Evolutionary conservation across 257 asterid species (phyloP).

Genomic region (Hygrophila difformis): DNA sequence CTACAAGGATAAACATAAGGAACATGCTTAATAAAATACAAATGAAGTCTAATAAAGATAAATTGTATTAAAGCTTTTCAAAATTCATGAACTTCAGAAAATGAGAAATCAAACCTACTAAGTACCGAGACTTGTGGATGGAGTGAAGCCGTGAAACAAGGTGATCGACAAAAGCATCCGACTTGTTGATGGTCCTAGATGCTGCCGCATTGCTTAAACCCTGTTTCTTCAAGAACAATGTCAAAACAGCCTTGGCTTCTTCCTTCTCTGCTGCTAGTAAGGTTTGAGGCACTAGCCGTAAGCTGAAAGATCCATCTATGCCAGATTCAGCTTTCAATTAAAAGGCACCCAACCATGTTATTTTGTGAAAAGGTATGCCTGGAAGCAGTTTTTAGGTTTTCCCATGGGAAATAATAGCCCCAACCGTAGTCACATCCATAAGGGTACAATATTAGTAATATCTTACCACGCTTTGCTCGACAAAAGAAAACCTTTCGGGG

Average conservation of each 20-base stretch:
- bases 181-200: conserved; percentile 64
- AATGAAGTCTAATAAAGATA: conserved; percentile 3
- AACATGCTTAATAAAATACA: conserved; percentile 4
- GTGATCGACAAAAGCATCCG: conserved; percentile 83
- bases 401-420: conserved; percentile 5
- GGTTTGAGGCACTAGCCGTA: conserved; percentile 54
- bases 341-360: conserved; percentile 21
- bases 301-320: conserved; percentile 62
- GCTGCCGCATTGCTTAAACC: conserved; percentile 73
- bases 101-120: conserved; percentile 76
- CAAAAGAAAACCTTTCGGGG: conserved; percentile 48
- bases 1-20: conserved; percentile 36
- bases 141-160: conserved; percentile 78
- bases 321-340: conserved; percentile 51
- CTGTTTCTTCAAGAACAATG: conserved; percentile 76
- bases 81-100: not conserved
- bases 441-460: conserved; percentile 14
- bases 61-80: conserved; percentile 1
- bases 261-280: conserved; percentile 89
- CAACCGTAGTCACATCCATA: conserved; percentile 6
- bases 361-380: conserved; percentile 12
- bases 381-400: conserved; percentile 15
- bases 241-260: conserved; percentile 88
- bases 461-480: conserved; percentile 53
- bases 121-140: conserved; percentile 81